Conservation (phyloP, 208 protist genomes). For the Trypanosoma cruzi region DNA sequence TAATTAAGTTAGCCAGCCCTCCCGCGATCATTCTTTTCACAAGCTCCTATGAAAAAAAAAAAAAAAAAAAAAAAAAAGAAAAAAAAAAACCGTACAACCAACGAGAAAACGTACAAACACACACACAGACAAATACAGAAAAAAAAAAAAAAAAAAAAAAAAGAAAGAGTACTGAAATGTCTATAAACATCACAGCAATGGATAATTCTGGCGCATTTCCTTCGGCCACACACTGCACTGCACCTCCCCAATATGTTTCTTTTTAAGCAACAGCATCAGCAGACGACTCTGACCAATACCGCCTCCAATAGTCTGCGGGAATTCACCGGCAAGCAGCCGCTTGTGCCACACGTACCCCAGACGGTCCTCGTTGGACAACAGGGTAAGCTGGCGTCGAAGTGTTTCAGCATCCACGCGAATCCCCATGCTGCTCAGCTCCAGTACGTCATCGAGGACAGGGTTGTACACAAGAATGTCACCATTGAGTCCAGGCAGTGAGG, state of each 20-base stretch:
- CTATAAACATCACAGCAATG: constrained; percentile 9
- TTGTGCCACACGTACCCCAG: constrained; percentile 78
- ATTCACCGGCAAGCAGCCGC: constrained; percentile 65
- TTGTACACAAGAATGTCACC: constrained; percentile 93
- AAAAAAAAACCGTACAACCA: neutral
- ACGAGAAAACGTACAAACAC: neutral
- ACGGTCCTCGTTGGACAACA: constrained; percentile 65
- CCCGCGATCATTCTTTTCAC: too few relatives aligned
- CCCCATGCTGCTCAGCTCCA: constrained; percentile 93
- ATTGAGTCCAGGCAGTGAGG: constrained; percentile 81
- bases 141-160: constrained; percentile 7
- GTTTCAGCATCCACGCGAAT: constrained; percentile 89
- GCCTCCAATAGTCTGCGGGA: constrained; percentile 88
- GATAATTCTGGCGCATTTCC: constrained; percentile 15
- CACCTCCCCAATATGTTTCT: constrained; percentile 93
- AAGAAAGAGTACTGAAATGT: neutral
- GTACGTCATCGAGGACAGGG: constrained; percentile 71
- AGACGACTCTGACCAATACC: constrained; percentile 89
- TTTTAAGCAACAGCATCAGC: constrained; percentile 89
- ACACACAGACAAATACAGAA: neutral
- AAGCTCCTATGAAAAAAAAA: constrained; percentile 6
- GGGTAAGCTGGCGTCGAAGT: constrained; percentile 73
- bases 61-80: neutral
- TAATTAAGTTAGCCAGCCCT: neutral
- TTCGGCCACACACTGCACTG: constrained; percentile 87